Base-by-base conservation (phyloP, 2,329 filamentous ascomycete species). In the Coniochaeta pulveracea region DNA sequence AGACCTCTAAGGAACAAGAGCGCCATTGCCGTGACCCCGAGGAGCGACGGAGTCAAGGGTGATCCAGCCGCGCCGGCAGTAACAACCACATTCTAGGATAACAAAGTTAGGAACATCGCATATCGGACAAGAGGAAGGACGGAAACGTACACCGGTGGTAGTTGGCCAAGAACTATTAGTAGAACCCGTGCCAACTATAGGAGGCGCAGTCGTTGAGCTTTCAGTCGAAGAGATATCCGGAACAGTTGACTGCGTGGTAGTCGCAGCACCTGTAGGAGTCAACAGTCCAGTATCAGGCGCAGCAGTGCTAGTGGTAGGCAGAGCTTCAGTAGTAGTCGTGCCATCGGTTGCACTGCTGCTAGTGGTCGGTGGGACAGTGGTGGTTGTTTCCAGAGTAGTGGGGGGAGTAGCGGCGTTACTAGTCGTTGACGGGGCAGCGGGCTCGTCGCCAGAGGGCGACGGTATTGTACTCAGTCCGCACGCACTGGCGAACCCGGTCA, bases 401-500 rank as follows among this genome's bases (percentile, higher is more conserved):
- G 21, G 10, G 7, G 30, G 19, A 25, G 3, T 22, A 25, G 12
- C 30, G 21, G 12, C 29, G 22, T 22, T 25, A 14, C 15, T 23
- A 10, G 14, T 29, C 5, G 26, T 29, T 6, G 12, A 9, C 14
- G 14, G 14, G 26, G 26, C 26, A 6, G 8, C 12, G 14, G 37
- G 9, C 12, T 8, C 19, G 7, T 28, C 12, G 28, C 14, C 18
- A 4, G 24, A 38, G 10, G 27, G 41, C 26, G 21, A 37, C 6
- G 41, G 42, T 3, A 37, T 33, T 14, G 42, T 16, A 9, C 30
- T 37, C 34, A 51, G 39, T 2, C 47, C 47, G 19, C 58, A 61
- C 6, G 37, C 24, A 5, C 41, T 28, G 5, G 54, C 61, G 3
- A 48, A 52, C 11, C 30, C 43, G n/a, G 43, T 48, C 16, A 66